Evolutionary conservation across 106 monocot genomes (phyloP).

Genomic region (Vanilla planifolia): DNA sequence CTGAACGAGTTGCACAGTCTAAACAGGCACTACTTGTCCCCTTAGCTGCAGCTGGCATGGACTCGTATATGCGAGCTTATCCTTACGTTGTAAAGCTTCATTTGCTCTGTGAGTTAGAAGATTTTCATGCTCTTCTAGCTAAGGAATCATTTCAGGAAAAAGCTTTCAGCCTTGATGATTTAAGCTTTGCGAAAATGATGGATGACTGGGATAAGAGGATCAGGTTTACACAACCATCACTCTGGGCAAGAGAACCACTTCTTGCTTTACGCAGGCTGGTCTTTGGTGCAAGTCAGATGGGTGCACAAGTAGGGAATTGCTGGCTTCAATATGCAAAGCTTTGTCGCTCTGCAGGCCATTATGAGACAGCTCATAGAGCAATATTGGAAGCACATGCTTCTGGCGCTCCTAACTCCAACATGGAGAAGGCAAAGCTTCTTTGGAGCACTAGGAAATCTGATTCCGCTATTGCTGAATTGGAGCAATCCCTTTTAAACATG

Average conservation of each 20-base stretch:
- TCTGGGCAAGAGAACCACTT: conserved; percentile 94
- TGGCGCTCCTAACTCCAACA: conserved; percentile 73
- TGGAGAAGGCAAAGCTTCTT: conserved; percentile 94
- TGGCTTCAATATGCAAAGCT: conserved; percentile 99
- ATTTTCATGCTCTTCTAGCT: conserved; percentile 62
- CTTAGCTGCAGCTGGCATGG: conserved; percentile 98
- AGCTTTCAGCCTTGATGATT: conserved; percentile 52
- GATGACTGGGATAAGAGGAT: conserved; percentile 96
- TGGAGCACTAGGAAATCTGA: conserved; percentile 87
- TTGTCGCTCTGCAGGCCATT: conserved; percentile 88
- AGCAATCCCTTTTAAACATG: conserved; percentile 74
- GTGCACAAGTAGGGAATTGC: conserved; percentile 78
- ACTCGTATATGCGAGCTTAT: conserved; percentile 97
- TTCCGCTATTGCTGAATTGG: conserved; percentile 87
- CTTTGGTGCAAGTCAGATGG: conserved; percentile 57
- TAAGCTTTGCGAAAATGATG: conserved; percentile 45
- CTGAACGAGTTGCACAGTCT: conserved; percentile 77
- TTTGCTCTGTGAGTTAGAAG: conserved; percentile 87
- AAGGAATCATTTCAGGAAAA: conserved; percentile 72
- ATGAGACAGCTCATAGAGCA: conserved; percentile 91
- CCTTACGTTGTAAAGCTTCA: conserved; percentile 97
- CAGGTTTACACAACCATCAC: conserved; percentile 75
- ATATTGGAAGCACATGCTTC: conserved; percentile 90
- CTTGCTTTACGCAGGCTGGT: conserved; percentile 88
- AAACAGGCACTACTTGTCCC: conserved; percentile 90